Evolutionary conservation across 768 basidiomycete species (phyloP).

Genomic region (Steccherinum ochraceum): DNA sequence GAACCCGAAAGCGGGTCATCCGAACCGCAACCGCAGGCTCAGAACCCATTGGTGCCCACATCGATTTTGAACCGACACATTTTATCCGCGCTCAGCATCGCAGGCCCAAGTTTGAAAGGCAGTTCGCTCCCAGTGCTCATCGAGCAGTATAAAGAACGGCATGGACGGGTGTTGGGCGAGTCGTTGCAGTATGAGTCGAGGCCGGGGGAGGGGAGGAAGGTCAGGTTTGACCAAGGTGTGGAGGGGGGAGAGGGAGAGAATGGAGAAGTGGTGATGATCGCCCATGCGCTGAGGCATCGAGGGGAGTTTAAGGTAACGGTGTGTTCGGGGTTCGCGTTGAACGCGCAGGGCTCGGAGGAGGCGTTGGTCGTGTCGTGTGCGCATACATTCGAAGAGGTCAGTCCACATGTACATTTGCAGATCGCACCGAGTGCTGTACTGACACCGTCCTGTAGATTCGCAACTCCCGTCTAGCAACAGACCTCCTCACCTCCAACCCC

Average conservation of each 20-base stretch:
- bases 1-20: background rate
- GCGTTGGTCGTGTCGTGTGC: conserved; percentile 48
- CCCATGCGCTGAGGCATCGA: conserved; percentile 38
- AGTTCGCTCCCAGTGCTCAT: conserved; percentile 27
- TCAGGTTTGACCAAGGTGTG: conserved; percentile 18
- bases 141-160: conserved; percentile 34
- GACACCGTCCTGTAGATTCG: conserved; percentile 25
- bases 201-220: conserved; percentile 27
- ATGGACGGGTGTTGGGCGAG: conserved; percentile 35
- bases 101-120: background rate
- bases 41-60: conserved; percentile 1
- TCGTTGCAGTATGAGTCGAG: conserved; percentile 47
- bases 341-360: conserved; percentile 24
- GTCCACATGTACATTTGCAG: too few species aligned
- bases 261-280: conserved; percentile 43
- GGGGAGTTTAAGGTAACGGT: conserved; percentile 40
- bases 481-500: conserved; percentile 8
- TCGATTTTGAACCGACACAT: conserved; percentile 18
- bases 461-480: conserved; percentile 14
- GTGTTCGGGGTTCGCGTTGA: conserved; percentile 53
- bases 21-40: too few species aligned
- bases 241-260: conserved; percentile 13
- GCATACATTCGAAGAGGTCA: conserved; percentile 59
- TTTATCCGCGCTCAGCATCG: conserved; percentile 14
- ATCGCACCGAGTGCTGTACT: background rate